Conservation (phyloP, 768 basidiomycete species). For the Boletus tylopilopsis region DNA sequence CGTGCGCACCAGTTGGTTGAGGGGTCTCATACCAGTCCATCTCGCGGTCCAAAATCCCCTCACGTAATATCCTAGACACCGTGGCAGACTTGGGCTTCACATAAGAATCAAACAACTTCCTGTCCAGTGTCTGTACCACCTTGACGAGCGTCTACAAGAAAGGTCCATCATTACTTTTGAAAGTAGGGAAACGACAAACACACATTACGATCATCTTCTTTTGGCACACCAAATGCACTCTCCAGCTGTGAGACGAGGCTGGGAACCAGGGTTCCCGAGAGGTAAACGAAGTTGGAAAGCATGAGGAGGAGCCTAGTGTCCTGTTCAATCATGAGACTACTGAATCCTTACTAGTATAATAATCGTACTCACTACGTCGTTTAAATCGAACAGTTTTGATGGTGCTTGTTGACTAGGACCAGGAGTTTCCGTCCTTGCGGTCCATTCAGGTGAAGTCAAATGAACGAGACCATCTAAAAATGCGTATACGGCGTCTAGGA, state of each 20-base stretch:
- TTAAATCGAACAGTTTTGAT: slow-evolving; percentile 47
- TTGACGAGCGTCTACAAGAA: slow-evolving; percentile 59
- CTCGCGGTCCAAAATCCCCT: slow-evolving; percentile 71
- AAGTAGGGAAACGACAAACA: slow-evolving; percentile 5
- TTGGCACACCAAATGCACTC: slow-evolving; percentile 64
- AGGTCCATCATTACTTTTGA: neutral
- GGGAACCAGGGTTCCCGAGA: slow-evolving; percentile 69
- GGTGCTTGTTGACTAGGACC: slow-evolving; percentile 14
- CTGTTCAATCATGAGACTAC: slow-evolving; percentile 38
- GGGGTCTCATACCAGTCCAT: slow-evolving; percentile 96
- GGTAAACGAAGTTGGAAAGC: slow-evolving; percentile 80
- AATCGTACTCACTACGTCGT: slow-evolving; percentile 50
- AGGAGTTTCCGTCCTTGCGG: slow-evolving; percentile 21
- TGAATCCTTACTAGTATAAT: neutral
- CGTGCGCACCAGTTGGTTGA: slow-evolving; percentile 75
- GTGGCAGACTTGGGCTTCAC: slow-evolving; percentile 74
- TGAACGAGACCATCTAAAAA: slow-evolving; percentile 84
- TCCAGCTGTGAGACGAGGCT: slow-evolving; percentile 80
- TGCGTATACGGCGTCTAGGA: slow-evolving; percentile 80
- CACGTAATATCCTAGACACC: slow-evolving; percentile 63
- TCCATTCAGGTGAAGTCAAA: slow-evolving; percentile 70
- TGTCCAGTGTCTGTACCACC: slow-evolving; percentile 81
- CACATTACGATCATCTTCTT: slow-evolving; percentile 72
- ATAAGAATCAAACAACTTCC: slow-evolving; percentile 85
- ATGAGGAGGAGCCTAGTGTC: slow-evolving; percentile 85